Base-by-base conservation (phyloP, 2,329 filamentous ascomycete species). In the Didymellaceae sp. region DNA sequence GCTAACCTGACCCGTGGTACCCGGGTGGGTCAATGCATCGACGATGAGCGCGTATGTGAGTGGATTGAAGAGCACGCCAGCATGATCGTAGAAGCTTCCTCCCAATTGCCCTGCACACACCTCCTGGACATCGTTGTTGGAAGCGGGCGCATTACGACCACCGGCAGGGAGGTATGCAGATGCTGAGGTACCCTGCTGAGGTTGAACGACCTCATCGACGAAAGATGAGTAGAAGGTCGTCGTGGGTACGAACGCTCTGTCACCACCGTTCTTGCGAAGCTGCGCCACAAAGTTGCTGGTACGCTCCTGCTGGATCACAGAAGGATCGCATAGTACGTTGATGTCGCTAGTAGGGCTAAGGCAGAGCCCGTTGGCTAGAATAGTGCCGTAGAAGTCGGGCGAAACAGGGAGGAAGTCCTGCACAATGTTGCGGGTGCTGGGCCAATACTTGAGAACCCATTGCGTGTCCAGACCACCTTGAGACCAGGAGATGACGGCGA, bases 391-490 rank as follows among this genome's bases (percentile, higher is more conserved):
- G 59, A 82, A 85, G 58, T 83, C 81, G 5, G 81, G 74, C 8
- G 76, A 78, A 37, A 84, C 72, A 34, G 78, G 74, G 31, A 85
- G 73, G 62, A 82, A 77, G 61, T 84, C 77, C n/a, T 72, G 72
- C 2, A 79, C 74, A 0, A 71, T 66, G 2, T 54, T 55, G 4
- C 77, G 75, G 1, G 78, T 80, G 1, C 77, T 80, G 0, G 80
- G 80, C 78, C 79, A 84, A 71, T 82, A 84, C 55, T 83, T 83
- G 55, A 82, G 70, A 0, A 78, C 80, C 83, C 82, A 85, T 70
- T 85, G 82, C 0, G 77, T 72, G 50, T 80, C 71, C 2, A 85
- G 67, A 38, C 77, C 78, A 13, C 82, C 82, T 65, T 85, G 81
- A 0, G 80, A 83, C 80, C 79, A 85, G 11, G 74, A 75, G n/a